These are phyloP conservation scores for Rhynchosporium agropyri DNA, from an alignment of 2,329 filamentous ascomycete species.

Conservation along the genomic window DNA sequence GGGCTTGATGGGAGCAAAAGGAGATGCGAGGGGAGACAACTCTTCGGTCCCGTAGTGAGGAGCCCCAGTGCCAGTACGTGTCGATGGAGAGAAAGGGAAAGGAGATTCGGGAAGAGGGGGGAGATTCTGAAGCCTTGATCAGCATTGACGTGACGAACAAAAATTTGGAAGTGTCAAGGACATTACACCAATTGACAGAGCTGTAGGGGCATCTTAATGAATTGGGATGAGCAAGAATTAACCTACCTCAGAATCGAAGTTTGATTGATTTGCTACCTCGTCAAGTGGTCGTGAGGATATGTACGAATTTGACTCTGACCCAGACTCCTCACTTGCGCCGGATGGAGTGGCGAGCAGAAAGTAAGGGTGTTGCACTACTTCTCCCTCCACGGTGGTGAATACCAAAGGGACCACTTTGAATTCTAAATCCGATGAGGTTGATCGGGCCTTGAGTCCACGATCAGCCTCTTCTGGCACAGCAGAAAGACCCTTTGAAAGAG, in stretches of 20 bases:
- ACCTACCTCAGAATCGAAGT: background rate
- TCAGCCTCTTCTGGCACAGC: background rate
- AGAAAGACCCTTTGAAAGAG: background rate
- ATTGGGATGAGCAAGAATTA: no score
- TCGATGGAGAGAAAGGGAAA: background rate
- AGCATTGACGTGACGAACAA: background rate
- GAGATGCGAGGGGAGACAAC: constrained; percentile 7
- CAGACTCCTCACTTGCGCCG: constrained; percentile 1
- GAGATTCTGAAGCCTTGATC: constrained; percentile 9
- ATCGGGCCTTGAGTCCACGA: constrained; percentile 7
- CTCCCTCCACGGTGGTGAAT: constrained; percentile 3
- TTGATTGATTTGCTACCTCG: background rate
- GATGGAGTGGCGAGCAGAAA: constrained; percentile 1
- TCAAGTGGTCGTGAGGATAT: background rate
- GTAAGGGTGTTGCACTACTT: constrained; percentile 3
- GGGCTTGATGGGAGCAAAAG: background rate
- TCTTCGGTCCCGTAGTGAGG: constrained; percentile 1
- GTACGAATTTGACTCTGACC: constrained; percentile 2
- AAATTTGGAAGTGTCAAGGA: background rate
- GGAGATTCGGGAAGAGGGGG: constrained; percentile 22
- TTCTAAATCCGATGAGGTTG: background rate
- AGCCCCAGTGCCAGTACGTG: background rate
- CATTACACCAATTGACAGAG: background rate
- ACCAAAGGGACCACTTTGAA: background rate
- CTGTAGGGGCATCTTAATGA: no score